phyloP scores from a whole-genome alignment of 768 basidiomycete species.

The Auriscalpium orientale region DNA sequence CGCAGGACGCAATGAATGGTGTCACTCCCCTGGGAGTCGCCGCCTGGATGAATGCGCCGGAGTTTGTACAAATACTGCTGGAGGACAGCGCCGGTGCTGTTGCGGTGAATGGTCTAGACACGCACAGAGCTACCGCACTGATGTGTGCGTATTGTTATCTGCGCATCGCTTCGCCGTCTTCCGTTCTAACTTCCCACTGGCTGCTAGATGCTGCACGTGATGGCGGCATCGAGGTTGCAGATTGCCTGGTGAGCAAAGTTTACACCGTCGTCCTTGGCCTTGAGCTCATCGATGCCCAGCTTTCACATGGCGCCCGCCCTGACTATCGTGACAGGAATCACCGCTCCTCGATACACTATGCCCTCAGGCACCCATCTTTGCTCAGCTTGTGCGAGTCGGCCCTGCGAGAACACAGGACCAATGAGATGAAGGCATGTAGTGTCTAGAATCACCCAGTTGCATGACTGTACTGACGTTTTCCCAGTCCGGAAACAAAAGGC shows the following conservation, averaged over 20 bases:
- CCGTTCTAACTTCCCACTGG: background rate
- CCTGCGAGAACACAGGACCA: constrained; percentile 53
- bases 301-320: constrained; percentile 63
- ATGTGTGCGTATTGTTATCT: constrained; percentile 58
- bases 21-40: constrained; percentile 75
- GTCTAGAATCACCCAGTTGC: background rate
- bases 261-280: background rate
- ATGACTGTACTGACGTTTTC: background rate
- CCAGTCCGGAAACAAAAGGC: constrained; percentile 8
- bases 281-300: constrained; percentile 27
- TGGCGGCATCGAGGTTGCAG: constrained; percentile 58
- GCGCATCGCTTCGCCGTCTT: background rate
- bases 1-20: constrained; percentile 59
- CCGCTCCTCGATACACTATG: constrained; percentile 65
- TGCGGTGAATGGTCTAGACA: constrained; percentile 67
- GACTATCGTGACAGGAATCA: constrained; percentile 68
- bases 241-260: constrained; percentile 44
- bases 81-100: constrained; percentile 54
- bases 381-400: constrained; percentile 67
- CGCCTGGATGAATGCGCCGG: constrained; percentile 64
- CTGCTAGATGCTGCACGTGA: constrained; percentile 69
- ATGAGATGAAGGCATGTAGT: constrained; percentile 46
- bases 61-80: constrained; percentile 55
- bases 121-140: constrained; percentile 68
- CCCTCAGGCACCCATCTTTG: constrained; percentile 50